Evolutionary conservation across 768 basidiomycete genomes (phyloP).

Genomic region (Boletus edulis): DNA sequence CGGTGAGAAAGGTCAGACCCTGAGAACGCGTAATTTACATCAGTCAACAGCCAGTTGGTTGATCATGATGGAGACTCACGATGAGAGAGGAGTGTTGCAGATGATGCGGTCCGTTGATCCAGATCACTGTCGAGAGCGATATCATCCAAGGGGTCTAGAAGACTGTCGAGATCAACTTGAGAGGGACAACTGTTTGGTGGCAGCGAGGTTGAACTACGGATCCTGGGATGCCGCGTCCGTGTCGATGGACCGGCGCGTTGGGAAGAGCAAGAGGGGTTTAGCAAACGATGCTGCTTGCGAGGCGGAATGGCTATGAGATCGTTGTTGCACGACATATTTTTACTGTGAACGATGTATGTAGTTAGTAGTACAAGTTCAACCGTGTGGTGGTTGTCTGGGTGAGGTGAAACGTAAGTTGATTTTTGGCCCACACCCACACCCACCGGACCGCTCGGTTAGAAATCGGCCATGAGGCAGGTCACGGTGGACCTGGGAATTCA

Average conservation of each 20-base stretch:
- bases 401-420: slow-evolving; percentile 29
- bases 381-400: not conserved
- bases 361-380: slow-evolving; percentile 26
- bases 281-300: slow-evolving; percentile 1
- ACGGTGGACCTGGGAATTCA: slow-evolving; percentile 7
- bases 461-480: slow-evolving; percentile 8
- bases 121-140: slow-evolving; percentile 13
- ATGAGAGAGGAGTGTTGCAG: slow-evolving; percentile 21
- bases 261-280: not conserved
- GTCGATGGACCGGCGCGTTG: slow-evolving; percentile 5
- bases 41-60: not conserved
- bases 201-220: slow-evolving; percentile 14
- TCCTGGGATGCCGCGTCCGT: slow-evolving; percentile 2
- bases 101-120: slow-evolving; percentile 21
- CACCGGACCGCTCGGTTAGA: slow-evolving; percentile 22
- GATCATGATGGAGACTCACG: slow-evolving; percentile 4
- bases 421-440: slow-evolving; percentile 6
- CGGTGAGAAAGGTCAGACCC: not conserved
- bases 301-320: slow-evolving; percentile 6
- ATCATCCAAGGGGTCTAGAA: slow-evolving; percentile 10
- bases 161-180: not conserved
- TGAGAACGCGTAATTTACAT: slow-evolving; percentile 9
- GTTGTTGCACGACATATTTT: slow-evolving; percentile 18
- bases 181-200: not conserved
- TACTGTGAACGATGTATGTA: slow-evolving; percentile 1